Evolutionary conservation across 495 filamentous ascomycete species (phyloP).

Genomic region (Podospora fimiseda): DNA sequence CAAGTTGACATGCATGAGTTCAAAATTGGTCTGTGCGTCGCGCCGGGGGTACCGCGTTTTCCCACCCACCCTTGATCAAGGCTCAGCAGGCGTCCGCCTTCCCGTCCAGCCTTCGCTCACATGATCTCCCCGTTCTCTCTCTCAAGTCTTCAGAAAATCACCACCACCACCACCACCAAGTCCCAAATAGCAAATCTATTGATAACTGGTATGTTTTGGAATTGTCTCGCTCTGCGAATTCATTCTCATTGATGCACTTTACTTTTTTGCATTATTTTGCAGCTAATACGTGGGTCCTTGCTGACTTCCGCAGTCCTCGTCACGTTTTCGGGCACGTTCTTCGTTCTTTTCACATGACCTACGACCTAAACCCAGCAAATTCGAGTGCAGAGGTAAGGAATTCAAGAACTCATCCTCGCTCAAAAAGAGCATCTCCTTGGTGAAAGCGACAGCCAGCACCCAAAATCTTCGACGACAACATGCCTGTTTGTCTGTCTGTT

Average conservation of each 20-base stretch:
- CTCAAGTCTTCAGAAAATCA: conserved; percentile 19
- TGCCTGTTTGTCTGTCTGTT: background rate
- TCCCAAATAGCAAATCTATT: conserved; percentile 2
- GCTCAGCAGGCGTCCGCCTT: background rate
- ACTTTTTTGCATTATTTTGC: conserved; percentile 10
- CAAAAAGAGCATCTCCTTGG: too few relatives aligned
- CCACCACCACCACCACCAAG: conserved; percentile 3
- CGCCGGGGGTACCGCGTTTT: background rate
- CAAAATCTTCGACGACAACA: background rate
- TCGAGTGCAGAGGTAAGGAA: conserved; percentile 22
- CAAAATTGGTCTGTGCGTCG: background rate
- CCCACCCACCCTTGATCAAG: too few relatives aligned
- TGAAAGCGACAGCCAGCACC: background rate
- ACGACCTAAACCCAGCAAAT: conserved; percentile 25
- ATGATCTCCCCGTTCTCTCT: conserved; percentile 26
- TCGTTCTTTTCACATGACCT: conserved; percentile 37
- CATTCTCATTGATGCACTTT: background rate
- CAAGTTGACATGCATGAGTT: background rate
- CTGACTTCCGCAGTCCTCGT: conserved; percentile 26
- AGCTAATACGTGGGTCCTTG: conserved; percentile 7
- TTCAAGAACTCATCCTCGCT: background rate
- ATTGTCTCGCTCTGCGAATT: background rate
- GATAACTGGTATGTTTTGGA: conserved; percentile 19
- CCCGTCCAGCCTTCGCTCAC: conserved; percentile 24
- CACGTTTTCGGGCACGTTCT: conserved; percentile 35